These are phyloP conservation scores for Inga oerstediana DNA, from an alignment of 306 rosid genomes.

Conservation along the genomic window DNA sequence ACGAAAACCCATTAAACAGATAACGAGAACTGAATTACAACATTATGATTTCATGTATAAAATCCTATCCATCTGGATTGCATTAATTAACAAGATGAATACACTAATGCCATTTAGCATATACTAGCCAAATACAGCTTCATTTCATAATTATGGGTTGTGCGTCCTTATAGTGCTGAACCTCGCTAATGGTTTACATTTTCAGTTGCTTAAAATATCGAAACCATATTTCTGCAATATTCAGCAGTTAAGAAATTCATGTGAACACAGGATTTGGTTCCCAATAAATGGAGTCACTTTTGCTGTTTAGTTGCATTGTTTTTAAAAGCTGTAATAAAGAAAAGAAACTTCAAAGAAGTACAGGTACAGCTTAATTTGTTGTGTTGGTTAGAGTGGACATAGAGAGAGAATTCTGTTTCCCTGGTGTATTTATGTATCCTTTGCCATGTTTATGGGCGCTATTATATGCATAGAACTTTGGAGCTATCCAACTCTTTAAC, in stretches of 20 bases:
- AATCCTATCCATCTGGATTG: neutral
- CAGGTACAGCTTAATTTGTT: slow-evolving; percentile 15
- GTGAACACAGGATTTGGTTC: neutral
- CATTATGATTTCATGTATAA: neutral
- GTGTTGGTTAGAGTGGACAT: neutral
- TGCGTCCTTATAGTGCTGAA: slow-evolving; percentile 10
- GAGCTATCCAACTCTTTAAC: neutral
- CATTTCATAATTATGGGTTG: neutral
- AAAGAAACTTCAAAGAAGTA: slow-evolving; percentile 21
- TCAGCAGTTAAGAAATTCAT: neutral
- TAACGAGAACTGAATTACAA: neutral
- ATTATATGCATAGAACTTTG: neutral
- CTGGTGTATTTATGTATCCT: neutral
- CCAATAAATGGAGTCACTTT: slow-evolving; percentile 4
- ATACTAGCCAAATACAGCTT: slow-evolving; percentile 4
- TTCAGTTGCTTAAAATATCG: slow-evolving; percentile 19
- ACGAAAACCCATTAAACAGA: neutral
- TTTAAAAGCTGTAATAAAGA: neutral
- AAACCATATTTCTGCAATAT: slow-evolving; percentile 14
- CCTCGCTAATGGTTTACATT: neutral
- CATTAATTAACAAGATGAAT: slow-evolving; percentile 13
- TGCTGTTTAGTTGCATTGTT: neutral
- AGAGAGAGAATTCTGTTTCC: neutral
- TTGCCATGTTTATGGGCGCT: neutral
- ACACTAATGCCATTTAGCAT: neutral